phyloP scores from a whole-genome alignment of 805 yeast species.

The Ogataea neopini region DNA sequence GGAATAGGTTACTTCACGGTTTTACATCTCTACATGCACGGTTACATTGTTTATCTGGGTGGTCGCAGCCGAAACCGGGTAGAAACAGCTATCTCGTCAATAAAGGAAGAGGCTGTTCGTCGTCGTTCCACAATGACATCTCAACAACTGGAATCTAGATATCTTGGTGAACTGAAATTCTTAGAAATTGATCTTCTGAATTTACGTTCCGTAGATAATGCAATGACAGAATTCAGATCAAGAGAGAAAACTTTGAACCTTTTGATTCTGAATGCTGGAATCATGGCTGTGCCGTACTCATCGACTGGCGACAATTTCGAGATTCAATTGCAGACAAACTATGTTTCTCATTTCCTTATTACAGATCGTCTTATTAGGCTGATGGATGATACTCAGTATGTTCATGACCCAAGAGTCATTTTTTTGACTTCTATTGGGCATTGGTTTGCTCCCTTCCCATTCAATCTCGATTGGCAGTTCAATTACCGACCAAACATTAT shows the following conservation, averaged over 20 bases:
- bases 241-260: conserved; percentile 56
- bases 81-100: conserved; percentile 53
- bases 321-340: conserved; percentile 77
- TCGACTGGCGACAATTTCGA: conserved; percentile 67
- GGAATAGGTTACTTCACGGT: conserved; percentile 82
- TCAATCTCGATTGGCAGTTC: conserved; percentile 49
- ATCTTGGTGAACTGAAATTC: conserved; percentile 52
- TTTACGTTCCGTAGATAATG: conserved; percentile 46
- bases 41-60: conserved; percentile 71
- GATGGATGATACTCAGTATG: conserved; percentile 39
- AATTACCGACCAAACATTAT: conserved; percentile 62
- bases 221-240: conserved; percentile 46
- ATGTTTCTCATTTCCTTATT: conserved; percentile 70
- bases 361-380: conserved; percentile 60
- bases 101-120: conserved; percentile 52
- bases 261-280: conserved; percentile 76
- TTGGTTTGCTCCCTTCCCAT: conserved; percentile 48
- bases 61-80: conserved; percentile 65
- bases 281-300: conserved; percentile 71
- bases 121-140: conserved; percentile 27
- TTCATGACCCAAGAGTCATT: conserved; percentile 52
- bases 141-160: conserved; percentile 26
- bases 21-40: conserved; percentile 75
- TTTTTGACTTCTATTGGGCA: conserved; percentile 70
- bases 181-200: conserved; percentile 58